phyloP scores from a whole-genome alignment of 1,284 basidiomycete genomes.

The Papiliotrema nemorosa region DNA sequence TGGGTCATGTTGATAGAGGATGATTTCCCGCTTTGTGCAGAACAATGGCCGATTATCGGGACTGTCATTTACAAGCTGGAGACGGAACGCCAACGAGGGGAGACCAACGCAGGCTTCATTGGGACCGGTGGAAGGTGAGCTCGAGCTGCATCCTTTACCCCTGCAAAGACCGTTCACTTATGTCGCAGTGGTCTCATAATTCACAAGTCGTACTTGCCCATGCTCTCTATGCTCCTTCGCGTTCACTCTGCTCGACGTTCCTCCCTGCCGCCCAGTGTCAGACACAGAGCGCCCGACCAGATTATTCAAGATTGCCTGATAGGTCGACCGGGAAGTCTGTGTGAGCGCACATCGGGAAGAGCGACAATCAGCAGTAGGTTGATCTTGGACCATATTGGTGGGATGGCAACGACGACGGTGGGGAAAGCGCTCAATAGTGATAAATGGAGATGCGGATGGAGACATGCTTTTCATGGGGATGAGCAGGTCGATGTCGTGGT shows the following conservation, averaged over 20 bases:
- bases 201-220: constrained; percentile 9
- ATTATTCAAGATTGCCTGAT: constrained; percentile 12
- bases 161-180: neutral
- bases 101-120: constrained; percentile 8
- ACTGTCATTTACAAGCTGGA: constrained; percentile 13
- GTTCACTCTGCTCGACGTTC: neutral
- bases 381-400: constrained; percentile 19
- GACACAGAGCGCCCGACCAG: constrained; percentile 8
- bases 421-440: constrained; percentile 13
- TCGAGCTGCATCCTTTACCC: too few relatives aligned
- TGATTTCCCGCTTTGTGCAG: constrained; percentile 16
- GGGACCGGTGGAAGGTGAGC: constrained; percentile 15
- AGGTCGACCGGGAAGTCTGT: constrained; percentile 2
- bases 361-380: constrained; percentile 9
- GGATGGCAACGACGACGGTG: constrained; percentile 15
- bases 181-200: constrained; percentile 11
- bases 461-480: constrained; percentile 13
- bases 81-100: neutral
- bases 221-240: constrained; percentile 5
- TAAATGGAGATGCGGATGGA: constrained; percentile 19
- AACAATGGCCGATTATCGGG: constrained; percentile 10
- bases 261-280: neutral
- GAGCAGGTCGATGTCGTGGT: constrained; percentile 12
- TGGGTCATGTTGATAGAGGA: constrained; percentile 20
- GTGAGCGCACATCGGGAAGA: neutral